Percentiles rank a stretch among this genome's conserved stretches.
Evolutionary conservation across 2,329 filamentous ascomycete genomes (phyloP).

Genomic region (Fusarium lateritium): DNA sequence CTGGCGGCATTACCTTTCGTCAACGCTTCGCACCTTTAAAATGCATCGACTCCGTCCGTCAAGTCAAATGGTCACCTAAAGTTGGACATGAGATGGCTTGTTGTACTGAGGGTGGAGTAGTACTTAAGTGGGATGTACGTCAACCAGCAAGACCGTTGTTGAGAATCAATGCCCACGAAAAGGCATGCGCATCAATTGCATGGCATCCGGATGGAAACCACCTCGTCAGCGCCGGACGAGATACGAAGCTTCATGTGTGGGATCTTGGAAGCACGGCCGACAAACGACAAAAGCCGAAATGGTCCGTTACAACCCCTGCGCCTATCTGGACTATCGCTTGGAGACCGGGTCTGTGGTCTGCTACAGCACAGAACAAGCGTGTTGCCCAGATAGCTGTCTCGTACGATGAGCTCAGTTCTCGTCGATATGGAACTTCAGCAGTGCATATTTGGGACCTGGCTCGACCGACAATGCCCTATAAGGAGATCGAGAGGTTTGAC

Average conservation of each 20-base stretch:
- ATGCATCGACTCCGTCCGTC: constrained; percentile 64
- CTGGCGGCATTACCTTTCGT: constrained; percentile 65
- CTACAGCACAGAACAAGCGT: constrained; percentile 70
- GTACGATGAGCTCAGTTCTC: constrained; percentile 70
- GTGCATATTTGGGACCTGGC: constrained; percentile 80
- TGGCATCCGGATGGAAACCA: constrained; percentile 80
- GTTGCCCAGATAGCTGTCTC: constrained; percentile 74
- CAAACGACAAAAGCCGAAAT: constrained; percentile 75
- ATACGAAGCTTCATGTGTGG: constrained; percentile 76
- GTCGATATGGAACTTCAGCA: constrained; percentile 68
- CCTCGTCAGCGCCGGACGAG: constrained; percentile 73
- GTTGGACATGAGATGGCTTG: constrained; percentile 75
- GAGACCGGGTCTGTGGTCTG: constrained; percentile 77
- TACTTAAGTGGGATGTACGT: constrained; percentile 76
- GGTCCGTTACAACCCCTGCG: constrained; percentile 72
- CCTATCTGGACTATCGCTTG: constrained; percentile 72
- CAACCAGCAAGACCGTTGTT: constrained; percentile 68
- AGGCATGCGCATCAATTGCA: constrained; percentile 70
- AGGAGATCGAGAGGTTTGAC: constrained; percentile 74
- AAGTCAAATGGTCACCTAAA: constrained; percentile 76
- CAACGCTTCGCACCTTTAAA: constrained; percentile 60
- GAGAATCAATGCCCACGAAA: constrained; percentile 74
- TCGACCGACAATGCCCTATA: constrained; percentile 76
- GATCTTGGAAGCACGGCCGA: constrained; percentile 72
- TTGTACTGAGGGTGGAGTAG: constrained; percentile 72